Evolutionary conservation across 1,284 basidiomycete species (phyloP).

Genomic region (Sutorius eximius): DNA sequence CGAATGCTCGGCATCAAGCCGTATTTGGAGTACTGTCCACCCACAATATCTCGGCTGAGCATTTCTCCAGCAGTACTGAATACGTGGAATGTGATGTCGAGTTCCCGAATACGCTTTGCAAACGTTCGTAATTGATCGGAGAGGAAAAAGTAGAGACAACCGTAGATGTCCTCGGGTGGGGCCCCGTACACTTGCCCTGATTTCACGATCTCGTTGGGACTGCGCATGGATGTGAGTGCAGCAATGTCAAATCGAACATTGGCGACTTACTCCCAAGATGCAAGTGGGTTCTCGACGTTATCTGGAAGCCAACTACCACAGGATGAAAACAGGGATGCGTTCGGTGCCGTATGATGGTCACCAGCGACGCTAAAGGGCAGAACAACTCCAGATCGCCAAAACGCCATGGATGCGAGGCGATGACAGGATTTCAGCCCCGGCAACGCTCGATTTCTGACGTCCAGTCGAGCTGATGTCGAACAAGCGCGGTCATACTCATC

Average conservation of each 20-base stretch:
- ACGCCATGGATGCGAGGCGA: constrained; percentile 39
- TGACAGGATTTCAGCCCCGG: constrained; percentile 37
- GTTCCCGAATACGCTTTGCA: constrained; percentile 32
- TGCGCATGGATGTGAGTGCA: constrained; percentile 5
- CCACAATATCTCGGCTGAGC: constrained; percentile 25
- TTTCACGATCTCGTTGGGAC: constrained; percentile 28
- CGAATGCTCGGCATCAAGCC: constrained; percentile 26
- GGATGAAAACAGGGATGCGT: constrained; percentile 38
- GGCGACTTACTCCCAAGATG: constrained; percentile 42
- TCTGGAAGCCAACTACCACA: constrained; percentile 33
- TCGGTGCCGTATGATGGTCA: constrained; percentile 38
- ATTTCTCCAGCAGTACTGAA: constrained; percentile 24
- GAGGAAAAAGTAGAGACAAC: constrained; percentile 47
- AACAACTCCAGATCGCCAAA: constrained; percentile 41
- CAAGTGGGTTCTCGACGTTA: constrained; percentile 36
- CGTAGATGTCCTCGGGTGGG: constrained; percentile 41
- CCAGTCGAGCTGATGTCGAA: constrained; percentile 32
- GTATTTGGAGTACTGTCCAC: constrained; percentile 14
- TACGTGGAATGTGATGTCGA: constrained; percentile 35
- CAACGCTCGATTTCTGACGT: constrained; percentile 37
- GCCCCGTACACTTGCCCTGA: constrained; percentile 37
- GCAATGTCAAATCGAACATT: neutral
- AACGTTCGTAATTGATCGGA: constrained; percentile 39
- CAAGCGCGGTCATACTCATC: constrained; percentile 27
- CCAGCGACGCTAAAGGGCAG: constrained; percentile 42